Conservation (phyloP, 2,329 filamentous ascomycete genomes). For the Claviceps sp. region DNA sequence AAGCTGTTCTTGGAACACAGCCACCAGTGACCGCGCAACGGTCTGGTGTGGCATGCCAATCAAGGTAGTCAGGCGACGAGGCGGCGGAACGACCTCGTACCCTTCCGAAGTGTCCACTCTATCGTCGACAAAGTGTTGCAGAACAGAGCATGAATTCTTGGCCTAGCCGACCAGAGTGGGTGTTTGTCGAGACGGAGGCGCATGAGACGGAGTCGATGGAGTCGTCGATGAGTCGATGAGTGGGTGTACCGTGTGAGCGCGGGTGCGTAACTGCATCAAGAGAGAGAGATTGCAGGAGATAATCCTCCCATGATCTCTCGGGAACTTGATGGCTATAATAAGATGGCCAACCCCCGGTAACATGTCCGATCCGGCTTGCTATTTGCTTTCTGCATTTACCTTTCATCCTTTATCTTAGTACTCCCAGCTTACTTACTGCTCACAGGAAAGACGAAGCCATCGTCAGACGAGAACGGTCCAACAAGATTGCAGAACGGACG, state of each 20-base stretch:
- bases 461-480: neutral
- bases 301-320: neutral
- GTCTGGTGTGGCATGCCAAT: slow-evolving; percentile 1
- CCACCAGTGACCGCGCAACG: neutral
- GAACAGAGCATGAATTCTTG: slow-evolving; percentile 1
- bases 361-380: neutral
- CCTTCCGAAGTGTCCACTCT: slow-evolving; percentile 3
- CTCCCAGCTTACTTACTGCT: neutral
- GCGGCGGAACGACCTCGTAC: slow-evolving; percentile 7
- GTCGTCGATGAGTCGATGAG: neutral
- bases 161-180: neutral
- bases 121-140: neutral
- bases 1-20: neutral
- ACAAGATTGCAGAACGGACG: neutral
- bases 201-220: neutral
- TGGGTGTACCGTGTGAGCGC: neutral
- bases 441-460: neutral
- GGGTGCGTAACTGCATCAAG: neutral
- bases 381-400: neutral
- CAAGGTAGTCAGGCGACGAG: slow-evolving; percentile 6
- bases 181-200: slow-evolving; percentile 1
- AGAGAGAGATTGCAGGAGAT: neutral
- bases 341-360: slow-evolving; percentile 1
- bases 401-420: neutral
- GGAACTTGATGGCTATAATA: neutral